Conservation (phyloP, 192 early-diverging fungal genomes). For the Borealophlyctis nickersoniae region DNA sequence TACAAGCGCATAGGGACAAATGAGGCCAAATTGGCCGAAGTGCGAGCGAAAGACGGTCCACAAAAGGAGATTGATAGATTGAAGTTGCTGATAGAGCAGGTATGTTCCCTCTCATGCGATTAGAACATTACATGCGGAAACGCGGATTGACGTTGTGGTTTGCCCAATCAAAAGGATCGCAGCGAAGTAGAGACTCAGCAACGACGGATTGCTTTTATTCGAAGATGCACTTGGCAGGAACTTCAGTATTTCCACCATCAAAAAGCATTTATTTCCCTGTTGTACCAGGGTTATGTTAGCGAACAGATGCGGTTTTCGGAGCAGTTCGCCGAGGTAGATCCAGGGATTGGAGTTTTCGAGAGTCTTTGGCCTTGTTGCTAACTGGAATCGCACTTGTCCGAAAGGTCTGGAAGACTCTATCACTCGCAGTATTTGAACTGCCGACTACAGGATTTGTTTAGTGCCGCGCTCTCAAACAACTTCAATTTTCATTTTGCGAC, state of each 20-base stretch:
- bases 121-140: neutral
- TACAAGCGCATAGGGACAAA: constrained; percentile 53
- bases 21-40: constrained; percentile 46
- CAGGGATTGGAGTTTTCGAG: neutral
- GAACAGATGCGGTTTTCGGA: constrained; percentile 54
- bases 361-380: neutral
- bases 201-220: constrained; percentile 46
- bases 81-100: constrained; percentile 28
- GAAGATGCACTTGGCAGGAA: constrained; percentile 57
- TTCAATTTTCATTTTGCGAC: no score
- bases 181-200: constrained; percentile 45
- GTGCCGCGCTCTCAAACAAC: neutral
- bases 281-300: constrained; percentile 61
- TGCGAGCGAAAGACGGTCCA: constrained; percentile 18
- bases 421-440: constrained; percentile 21
- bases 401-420: constrained; percentile 23
- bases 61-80: constrained; percentile 42
- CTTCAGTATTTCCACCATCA: constrained; percentile 59
- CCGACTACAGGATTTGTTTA: constrained; percentile 24
- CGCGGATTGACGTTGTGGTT: neutral
- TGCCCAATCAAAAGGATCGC: constrained; percentile 40
- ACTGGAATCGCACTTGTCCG: neutral
- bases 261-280: constrained; percentile 47
- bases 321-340: constrained; percentile 45
- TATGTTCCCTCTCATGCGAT: constrained; percentile 17